phyloP scores from a whole-genome alignment of 1,139 yeast species.

The Magnusiomyces fungicola region DNA sequence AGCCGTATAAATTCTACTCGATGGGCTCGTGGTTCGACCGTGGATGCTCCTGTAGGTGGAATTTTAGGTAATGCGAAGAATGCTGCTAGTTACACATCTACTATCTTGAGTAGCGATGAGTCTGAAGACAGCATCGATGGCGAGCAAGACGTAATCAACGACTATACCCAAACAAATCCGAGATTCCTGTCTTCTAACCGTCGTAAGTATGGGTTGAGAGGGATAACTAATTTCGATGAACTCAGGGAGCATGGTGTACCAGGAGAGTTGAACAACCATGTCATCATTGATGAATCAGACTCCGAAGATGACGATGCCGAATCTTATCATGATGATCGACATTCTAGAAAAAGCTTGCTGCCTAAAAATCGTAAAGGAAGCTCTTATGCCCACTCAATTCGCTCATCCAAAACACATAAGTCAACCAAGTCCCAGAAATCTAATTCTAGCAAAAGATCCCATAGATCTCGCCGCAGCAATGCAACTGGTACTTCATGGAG shows the following conservation, averaged over 20 bases:
- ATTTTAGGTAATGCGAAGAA: conserved; percentile 1
- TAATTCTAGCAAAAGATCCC: background rate
- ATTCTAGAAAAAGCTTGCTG: too few relatives aligned
- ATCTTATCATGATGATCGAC: too few relatives aligned
- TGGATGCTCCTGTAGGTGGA: conserved; percentile 1
- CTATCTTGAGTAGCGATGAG: background rate
- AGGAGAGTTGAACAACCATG: too few relatives aligned
- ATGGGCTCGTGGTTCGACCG: conserved; percentile 2
- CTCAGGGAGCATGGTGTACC: too few relatives aligned
- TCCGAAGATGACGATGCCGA: background rate
- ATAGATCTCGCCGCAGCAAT: conserved; percentile 14
- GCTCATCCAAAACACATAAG: conserved; percentile 10
- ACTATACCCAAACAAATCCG: background rate
- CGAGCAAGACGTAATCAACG: conserved; percentile 5
- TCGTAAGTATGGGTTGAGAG: too few relatives aligned
- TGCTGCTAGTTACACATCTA: background rate
- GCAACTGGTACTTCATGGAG: conserved; percentile 40
- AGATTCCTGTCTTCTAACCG: conserved; percentile 3
- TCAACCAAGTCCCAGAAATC: background rate
- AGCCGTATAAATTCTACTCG: background rate
- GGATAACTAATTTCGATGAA: too few relatives aligned
- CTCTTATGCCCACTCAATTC: conserved; percentile 18
- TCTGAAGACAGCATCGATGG: conserved; percentile 3
- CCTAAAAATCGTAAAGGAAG: too few relatives aligned
- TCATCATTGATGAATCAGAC: background rate